phyloP scores from a whole-genome alignment of 805 yeast species.

The Candida anglica region DNA sequence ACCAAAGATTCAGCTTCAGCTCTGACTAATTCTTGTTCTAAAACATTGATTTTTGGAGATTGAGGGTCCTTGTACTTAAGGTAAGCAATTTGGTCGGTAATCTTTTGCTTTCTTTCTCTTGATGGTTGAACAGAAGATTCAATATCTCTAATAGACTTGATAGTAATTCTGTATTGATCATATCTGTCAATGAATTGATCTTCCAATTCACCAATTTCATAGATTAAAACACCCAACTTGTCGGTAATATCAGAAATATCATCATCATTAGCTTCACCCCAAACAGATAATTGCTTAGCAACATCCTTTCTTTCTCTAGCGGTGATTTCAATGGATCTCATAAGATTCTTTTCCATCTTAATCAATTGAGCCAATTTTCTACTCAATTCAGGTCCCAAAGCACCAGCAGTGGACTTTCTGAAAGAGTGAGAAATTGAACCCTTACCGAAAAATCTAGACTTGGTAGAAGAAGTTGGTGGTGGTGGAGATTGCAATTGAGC shows the following conservation, averaged over 20 bases:
- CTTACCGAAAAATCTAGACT: conserved; percentile 70
- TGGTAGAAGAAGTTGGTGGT: conserved; percentile 75
- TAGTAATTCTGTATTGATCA: conserved; percentile 95
- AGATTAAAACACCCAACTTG: conserved; percentile 91
- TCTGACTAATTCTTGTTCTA: conserved; percentile 97
- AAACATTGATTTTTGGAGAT: conserved; percentile 90
- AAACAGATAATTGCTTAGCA: conserved; percentile 92
- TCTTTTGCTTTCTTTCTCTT: conserved; percentile 95
- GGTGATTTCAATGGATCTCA: conserved; percentile 89
- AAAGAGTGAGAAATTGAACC: conserved; percentile 64
- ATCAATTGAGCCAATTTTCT: conserved; percentile 87
- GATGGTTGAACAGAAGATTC: conserved; percentile 98
- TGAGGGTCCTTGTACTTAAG: conserved; percentile 98
- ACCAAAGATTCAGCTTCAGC: conserved; percentile 99
- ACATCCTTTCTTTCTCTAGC: conserved; percentile 93
- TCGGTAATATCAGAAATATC: conserved; percentile 97
- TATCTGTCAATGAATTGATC: conserved; percentile 97
- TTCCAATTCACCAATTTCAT: conserved; percentile 96
- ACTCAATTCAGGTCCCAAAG: conserved; percentile 91
- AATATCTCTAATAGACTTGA: conserved; percentile 91
- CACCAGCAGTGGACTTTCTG: conserved; percentile 85
- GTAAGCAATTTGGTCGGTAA: conserved; percentile 96
- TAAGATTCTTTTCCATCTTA: conserved; percentile 93
- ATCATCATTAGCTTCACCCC: conserved; percentile 99
- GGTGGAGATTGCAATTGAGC: conserved; percentile 77